These are phyloP conservation scores for Acacia concinna DNA, from an alignment of 331 rosid species.

Conservation along the genomic window DNA sequence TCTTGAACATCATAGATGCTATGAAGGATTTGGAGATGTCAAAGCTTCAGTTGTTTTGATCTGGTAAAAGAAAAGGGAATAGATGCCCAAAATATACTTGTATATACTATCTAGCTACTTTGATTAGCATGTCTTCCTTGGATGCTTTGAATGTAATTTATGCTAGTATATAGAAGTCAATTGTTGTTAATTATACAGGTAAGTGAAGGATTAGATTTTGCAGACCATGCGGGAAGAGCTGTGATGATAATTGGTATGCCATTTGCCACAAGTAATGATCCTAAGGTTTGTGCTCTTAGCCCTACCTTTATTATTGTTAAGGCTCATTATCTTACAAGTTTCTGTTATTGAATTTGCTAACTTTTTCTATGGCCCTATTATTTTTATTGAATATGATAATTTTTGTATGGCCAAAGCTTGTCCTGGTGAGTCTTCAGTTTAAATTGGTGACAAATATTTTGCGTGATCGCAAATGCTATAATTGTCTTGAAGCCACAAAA, in stretches of 20 bases:
- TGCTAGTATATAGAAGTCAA: constrained; percentile 28
- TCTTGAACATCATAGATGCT: neutral
- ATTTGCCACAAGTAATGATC: constrained; percentile 78
- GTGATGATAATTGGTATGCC: constrained; percentile 95
- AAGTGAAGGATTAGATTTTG: constrained; percentile 98
- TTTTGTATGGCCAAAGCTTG: neutral
- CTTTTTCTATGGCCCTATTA: neutral
- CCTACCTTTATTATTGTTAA: constrained; percentile 23
- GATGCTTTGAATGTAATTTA: constrained; percentile 20
- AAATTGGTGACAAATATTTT: no score
- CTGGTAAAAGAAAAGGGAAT: neutral
- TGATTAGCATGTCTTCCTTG: constrained; percentile 14
- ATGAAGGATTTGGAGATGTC: neutral
- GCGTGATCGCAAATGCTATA: no score
- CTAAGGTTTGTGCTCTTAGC: constrained; percentile 64
- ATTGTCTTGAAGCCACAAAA: no score
- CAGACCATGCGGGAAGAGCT: constrained; percentile 97
- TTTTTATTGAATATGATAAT: no score
- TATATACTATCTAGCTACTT: neutral
- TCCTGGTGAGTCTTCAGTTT: neutral
- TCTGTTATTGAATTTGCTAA: constrained; percentile 21
- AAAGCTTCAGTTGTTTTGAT: neutral
- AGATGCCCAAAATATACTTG: neutral
- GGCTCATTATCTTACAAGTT: constrained; percentile 19
- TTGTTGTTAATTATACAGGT: constrained; percentile 56